A percentile compares a stretch with the other conserved stretches of the same genome.
phyloP scores from a whole-genome alignment of 2,329 filamentous ascomycete species.

The Alternaria arborescens region DNA sequence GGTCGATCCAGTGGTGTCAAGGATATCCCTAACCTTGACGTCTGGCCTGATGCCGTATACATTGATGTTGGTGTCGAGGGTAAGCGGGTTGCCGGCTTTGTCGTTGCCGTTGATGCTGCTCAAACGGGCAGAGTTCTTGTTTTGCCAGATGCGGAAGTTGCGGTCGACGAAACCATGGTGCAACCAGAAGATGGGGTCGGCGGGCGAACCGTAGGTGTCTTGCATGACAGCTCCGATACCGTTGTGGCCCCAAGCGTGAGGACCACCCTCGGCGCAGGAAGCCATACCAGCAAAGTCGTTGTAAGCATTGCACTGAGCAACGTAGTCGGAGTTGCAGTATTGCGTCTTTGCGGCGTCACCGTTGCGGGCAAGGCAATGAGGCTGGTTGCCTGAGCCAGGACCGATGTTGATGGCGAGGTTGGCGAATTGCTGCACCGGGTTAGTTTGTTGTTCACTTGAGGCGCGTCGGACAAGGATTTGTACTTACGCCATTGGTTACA shows the following conservation, averaged over 20 bases:
- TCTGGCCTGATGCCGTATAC: conserved; percentile 39
- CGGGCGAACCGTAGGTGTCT: conserved; percentile 44
- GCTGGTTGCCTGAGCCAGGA: conserved; percentile 35
- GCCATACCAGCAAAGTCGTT: conserved; percentile 41
- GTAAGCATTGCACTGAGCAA: conserved; percentile 40
- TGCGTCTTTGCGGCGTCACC: conserved; percentile 33
- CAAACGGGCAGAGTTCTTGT: conserved; percentile 34
- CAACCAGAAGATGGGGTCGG: conserved; percentile 57
- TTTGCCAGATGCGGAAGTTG: conserved; percentile 62
- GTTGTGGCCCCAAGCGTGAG: conserved; percentile 49
- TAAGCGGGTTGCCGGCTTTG: conserved; percentile 28
- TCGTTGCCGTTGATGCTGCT: conserved; percentile 54
- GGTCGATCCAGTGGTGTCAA: conserved; percentile 35
- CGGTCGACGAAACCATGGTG: conserved; percentile 62
- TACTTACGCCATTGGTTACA: conserved; percentile 46
- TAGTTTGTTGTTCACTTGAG: conserved; percentile 1
- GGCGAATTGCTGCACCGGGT: conserved; percentile 41
- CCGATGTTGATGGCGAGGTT: conserved; percentile 43
- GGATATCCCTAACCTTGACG: conserved; percentile 41
- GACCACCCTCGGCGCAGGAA: conserved; percentile 38
- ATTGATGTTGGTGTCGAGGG: conserved; percentile 38
- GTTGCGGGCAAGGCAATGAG: conserved; percentile 46
- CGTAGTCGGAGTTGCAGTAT: conserved; percentile 40
- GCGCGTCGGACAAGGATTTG: background rate
- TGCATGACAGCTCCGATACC: conserved; percentile 48